Percentiles rank a stretch among this genome's conserved stretches.
These are phyloP conservation scores for Cichorium intybus DNA, from an alignment of 140 eudicot species.

Conservation along the genomic window DNA sequence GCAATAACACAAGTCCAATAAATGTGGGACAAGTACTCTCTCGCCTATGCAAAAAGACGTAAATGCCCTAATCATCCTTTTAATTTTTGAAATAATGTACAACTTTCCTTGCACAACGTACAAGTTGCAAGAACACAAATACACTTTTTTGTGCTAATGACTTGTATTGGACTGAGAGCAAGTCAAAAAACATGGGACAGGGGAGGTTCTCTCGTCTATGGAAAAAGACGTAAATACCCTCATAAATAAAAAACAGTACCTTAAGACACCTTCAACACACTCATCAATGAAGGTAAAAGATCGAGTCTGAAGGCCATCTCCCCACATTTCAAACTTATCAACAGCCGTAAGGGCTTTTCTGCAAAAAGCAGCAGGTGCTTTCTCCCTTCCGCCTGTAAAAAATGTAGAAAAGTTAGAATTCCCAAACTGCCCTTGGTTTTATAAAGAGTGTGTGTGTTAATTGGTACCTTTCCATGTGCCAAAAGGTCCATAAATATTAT, in stretches of 20 bases:
- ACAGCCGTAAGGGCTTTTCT: slow-evolving; percentile 77
- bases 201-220: background rate
- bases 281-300: slow-evolving; percentile 99
- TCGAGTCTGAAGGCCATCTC: slow-evolving; percentile 93
- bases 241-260: slow-evolving; percentile 38
- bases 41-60: background rate
- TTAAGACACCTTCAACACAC: slow-evolving; percentile 96
- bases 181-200: background rate
- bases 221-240: background rate
- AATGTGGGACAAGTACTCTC: background rate
- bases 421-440: background rate
- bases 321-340: slow-evolving; percentile 99
- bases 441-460: background rate
- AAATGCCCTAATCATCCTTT: background rate
- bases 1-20: background rate
- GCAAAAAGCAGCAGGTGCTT: slow-evolving; percentile 98
- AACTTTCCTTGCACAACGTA: too few species aligned
- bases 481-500: slow-evolving; percentile 91
- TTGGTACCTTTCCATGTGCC: slow-evolving; percentile 97
- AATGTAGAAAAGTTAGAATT: background rate
- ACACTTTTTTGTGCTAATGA: too few species aligned
- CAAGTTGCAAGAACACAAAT: too few species aligned
- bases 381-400: slow-evolving; percentile 91
- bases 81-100: too few species aligned
- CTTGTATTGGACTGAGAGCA: too few species aligned